A percentile compares a stretch with the other conserved stretches of the same genome.
Evolutionary conservation across 2,329 filamentous ascomycete species (phyloP).

Genomic region (Ceratocystis lukuohia): DNA sequence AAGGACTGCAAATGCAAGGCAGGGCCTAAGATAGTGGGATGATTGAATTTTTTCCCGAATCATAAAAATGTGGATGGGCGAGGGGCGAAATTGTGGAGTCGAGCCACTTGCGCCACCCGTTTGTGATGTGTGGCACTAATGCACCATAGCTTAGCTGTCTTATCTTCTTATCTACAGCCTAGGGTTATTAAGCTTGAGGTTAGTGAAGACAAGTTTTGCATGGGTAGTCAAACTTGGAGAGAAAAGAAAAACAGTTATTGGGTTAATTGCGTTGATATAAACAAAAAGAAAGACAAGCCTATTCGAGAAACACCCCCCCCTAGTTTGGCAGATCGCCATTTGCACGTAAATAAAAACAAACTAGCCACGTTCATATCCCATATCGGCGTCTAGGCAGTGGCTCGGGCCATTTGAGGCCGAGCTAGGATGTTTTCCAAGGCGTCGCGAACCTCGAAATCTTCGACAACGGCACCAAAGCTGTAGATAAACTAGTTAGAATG

Average conservation of each 20-base stretch:
- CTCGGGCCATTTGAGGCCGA: slow-evolving; percentile 6
- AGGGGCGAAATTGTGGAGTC: slow-evolving; percentile 15
- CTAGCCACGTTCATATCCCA: not conserved
- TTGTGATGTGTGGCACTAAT: not conserved
- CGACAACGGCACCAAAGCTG: slow-evolving; percentile 51
- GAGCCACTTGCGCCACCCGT: not conserved
- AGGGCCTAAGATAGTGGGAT: slow-evolving; percentile 11
- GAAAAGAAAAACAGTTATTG: not conserved
- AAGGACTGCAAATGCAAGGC: not conserved
- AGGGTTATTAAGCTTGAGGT: not conserved
- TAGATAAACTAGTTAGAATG: slow-evolving; percentile 8
- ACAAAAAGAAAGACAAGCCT: not conserved
- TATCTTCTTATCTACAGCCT: not conserved
- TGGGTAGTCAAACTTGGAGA: not conserved
- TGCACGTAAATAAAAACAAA: not conserved
- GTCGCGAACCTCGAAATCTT: slow-evolving; percentile 60
- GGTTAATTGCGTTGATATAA: not conserved
- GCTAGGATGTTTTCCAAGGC: slow-evolving; percentile 59
- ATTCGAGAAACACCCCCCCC: not conserved
- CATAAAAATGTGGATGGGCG: slow-evolving; percentile 18
- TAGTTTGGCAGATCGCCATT: not conserved
- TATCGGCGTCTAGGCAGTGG: not conserved
- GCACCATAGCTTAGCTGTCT: not conserved
- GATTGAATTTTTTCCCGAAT: slow-evolving; percentile 18
- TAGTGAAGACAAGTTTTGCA: not conserved